Evolutionary conservation across 1,284 basidiomycete species (phyloP), one percentile per base, ranked within the genome.

Genomic region (Cryptococcus neoformans): DNA sequence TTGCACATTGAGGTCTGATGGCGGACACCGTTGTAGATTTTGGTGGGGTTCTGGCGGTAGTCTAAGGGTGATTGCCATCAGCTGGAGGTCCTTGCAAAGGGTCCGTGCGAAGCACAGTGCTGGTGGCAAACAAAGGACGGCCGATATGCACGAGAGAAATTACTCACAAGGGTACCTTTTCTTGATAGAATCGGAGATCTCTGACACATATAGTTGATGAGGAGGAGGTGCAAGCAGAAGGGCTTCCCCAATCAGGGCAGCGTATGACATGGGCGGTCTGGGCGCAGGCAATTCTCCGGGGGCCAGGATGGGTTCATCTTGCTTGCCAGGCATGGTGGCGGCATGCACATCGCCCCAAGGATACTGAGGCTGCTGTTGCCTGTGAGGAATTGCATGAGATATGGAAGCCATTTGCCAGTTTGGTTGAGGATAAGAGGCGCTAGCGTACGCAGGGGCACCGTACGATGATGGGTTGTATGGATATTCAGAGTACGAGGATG

Each of bases 21-120:
- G 40, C 77, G 70, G 34, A 78, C 72, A n/a, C 77, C 77, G 61
- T 77, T 77, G 72, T 78, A 78, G 54, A 78, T 71, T 60, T 77
- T 73, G 48, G 73, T 67, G 2, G 77, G 75, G 64, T 76, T 73
- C 48, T 76, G 72, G 45, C 72, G 71, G 60, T 75, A 78, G 62
- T 73, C 74, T 76, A 54, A 28, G 16, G 40, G 11, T 10, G 16
- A 11, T 41, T 59, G n/a, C 41, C 47, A 57, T 63, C 55, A 67
- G 61, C 55, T 35, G 48, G 4, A 28, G 28, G 28, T 28, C 28
- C 28, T 28, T 28, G 28, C 28, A n/a, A 37, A 35, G 28, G 6
- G 28, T n/a, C 35, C 34, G 4, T 12, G 7, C 38, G 36, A 11
- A 7, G 34, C 46, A 41, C 44, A 38, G 54, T 14, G 54, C 12